Percentiles rank a stretch among this genome's conserved stretches.
Evolutionary conservation across 2,329 filamentous ascomycete genomes (phyloP).

Genomic region (Aotearoamyces nothofagi): DNA sequence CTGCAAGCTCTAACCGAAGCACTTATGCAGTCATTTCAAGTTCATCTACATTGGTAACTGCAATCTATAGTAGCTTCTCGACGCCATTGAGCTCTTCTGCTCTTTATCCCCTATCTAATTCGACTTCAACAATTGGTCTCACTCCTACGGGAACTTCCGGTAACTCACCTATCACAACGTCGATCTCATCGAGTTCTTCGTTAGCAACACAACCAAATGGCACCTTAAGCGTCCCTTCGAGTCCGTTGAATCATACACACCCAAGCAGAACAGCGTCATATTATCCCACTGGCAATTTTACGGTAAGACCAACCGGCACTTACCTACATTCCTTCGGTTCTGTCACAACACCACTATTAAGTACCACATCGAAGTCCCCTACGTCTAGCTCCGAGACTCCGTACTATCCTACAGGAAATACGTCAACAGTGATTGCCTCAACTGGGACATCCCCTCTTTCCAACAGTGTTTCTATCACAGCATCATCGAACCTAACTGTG

Average conservation of each 20-base stretch:
- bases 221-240: too few relatives aligned
- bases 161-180: not conserved
- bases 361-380: not conserved
- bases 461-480: too few relatives aligned
- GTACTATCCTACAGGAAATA: not conserved
- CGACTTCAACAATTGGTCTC: not conserved
- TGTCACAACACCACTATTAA: not conserved
- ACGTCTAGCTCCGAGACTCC: too few relatives aligned
- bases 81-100: not conserved
- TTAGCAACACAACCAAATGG: too few relatives aligned
- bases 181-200: not conserved
- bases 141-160: not conserved
- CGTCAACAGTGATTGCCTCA: not conserved
- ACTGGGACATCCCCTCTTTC: too few relatives aligned
- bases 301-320: not conserved
- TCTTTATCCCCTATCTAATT: conserved; percentile 1
- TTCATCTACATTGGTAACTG: not conserved
- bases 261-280: not conserved
- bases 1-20: not conserved
- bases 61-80: not conserved
- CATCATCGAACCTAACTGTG: not conserved
- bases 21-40: not conserved
- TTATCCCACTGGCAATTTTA: not conserved
- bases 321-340: not conserved
- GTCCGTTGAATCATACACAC: too few relatives aligned